Percentiles rank a stretch among this genome's conserved stretches.
Evolutionary conservation across 352 stramenopile species (phyloP).

Genomic region (Pythium scleroteichum): DNA sequence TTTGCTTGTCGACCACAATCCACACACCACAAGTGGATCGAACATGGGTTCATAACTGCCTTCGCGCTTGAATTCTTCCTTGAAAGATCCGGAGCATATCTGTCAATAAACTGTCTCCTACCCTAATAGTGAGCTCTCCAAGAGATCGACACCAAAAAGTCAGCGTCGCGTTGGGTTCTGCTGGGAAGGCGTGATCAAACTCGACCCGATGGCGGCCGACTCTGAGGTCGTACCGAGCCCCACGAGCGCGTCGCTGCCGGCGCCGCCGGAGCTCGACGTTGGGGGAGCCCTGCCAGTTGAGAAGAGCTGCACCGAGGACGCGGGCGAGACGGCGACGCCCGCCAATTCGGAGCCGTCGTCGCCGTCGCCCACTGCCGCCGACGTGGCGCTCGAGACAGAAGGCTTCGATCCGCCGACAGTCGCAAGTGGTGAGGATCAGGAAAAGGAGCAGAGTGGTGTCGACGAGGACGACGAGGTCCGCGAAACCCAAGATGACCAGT

Average conservation of each 20-base stretch:
- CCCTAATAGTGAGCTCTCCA: constrained; percentile 1
- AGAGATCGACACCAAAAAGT: constrained; percentile 10
- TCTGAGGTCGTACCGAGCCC: constrained; percentile 22
- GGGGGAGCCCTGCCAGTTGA: constrained; percentile 8
- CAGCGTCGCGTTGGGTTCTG: too few species aligned
- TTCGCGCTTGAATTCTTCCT: constrained; percentile 9
- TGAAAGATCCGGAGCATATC: constrained; percentile 23
- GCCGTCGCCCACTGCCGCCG: constrained; percentile 13
- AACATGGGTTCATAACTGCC: constrained; percentile 27
- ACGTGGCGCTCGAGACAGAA: constrained; percentile 3
- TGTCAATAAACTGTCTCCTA: neutral
- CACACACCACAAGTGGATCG: constrained; percentile 24
- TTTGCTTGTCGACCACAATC: too few species aligned
- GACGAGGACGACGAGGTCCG: constrained; percentile 9
- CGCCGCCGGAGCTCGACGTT: constrained; percentile 5
- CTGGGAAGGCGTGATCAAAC: neutral
- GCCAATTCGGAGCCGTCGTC: constrained; percentile 1
- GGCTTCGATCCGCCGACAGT: neutral
- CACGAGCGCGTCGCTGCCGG: constrained; percentile 2
- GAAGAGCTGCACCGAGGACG: constrained; percentile 10
- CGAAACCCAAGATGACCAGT: neutral
- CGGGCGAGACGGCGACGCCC: neutral
- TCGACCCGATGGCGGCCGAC: constrained; percentile 25
- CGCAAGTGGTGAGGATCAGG: neutral
- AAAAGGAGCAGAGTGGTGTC: neutral